Evolutionary conservation across 352 stramenopile species (phyloP).

Genomic region (Phytophthora sansomeana): DNA sequence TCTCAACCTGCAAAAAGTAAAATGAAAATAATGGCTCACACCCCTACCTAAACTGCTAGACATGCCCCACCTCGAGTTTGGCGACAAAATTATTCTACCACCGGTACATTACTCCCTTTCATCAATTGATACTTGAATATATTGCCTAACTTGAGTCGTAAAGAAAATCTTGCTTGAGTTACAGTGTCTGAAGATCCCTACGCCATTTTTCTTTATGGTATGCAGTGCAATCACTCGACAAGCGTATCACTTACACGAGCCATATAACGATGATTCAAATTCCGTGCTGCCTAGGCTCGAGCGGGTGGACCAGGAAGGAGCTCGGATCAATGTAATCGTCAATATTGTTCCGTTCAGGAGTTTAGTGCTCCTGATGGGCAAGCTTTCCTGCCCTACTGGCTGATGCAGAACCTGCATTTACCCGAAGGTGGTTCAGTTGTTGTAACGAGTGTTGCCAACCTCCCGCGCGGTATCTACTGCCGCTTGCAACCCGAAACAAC

Average conservation of each 20-base stretch:
- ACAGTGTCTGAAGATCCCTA: constrained; percentile 61
- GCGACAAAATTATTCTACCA: constrained; percentile 69
- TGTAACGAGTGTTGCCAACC: constrained; percentile 41
- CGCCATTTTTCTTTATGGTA: constrained; percentile 65
- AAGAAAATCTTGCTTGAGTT: constrained; percentile 65
- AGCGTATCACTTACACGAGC: not conserved
- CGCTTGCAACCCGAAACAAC: constrained; percentile 58
- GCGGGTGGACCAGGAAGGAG: not conserved
- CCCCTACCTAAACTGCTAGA: constrained; percentile 29
- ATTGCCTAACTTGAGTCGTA: constrained; percentile 1
- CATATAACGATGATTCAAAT: not conserved
- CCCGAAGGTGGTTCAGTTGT: constrained; percentile 47
- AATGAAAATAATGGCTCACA: not conserved
- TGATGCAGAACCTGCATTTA: constrained; percentile 68
- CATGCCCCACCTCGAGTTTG: constrained; percentile 73
- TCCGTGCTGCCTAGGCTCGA: constrained; percentile 11
- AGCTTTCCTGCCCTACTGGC: constrained; percentile 72
- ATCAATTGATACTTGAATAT: not conserved
- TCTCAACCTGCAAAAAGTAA: not conserved
- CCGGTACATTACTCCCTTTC: constrained; percentile 33
- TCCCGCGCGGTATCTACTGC: constrained; percentile 61
- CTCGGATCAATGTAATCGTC: not conserved
- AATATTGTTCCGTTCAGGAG: constrained; percentile 73
- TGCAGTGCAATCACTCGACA: not conserved
- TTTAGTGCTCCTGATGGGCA: constrained; percentile 65